These are phyloP conservation scores for Carallia pectinifolia DNA, from an alignment of 345 rosid species.

Conservation along the genomic window DNA sequence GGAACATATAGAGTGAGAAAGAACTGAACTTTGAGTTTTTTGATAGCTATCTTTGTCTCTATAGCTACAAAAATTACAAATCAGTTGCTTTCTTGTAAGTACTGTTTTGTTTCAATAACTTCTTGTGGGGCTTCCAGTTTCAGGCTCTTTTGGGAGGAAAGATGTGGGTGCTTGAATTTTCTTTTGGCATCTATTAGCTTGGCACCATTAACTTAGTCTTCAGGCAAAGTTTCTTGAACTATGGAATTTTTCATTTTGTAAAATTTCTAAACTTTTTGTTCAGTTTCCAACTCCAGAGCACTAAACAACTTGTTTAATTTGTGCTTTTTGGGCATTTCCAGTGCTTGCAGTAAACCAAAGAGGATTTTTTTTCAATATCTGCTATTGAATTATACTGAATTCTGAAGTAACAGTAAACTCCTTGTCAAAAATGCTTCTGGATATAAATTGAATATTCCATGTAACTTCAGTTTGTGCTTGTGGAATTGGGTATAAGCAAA, in stretches of 20 bases:
- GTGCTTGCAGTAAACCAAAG: not conserved
- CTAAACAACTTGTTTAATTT: not conserved
- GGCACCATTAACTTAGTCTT: no score
- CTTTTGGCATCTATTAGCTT: not conserved
- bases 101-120: constrained; percentile 2
- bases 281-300: no score
- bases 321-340: not conserved
- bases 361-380: not conserved
- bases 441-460: not conserved
- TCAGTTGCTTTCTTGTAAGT: no score
- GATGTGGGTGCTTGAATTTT: not conserved
- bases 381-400: not conserved
- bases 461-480: not conserved
- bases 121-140: not conserved
- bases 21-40: not conserved
- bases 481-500: not conserved
- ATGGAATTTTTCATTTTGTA: no score
- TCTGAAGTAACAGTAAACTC: not conserved
- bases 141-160: not conserved
- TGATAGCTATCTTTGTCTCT: not conserved
- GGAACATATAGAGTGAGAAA: no score
- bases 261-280: no score
- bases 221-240: no score
- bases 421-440: not conserved
- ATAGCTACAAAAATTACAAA: not conserved